Evolutionary conservation across 495 filamentous ascomycete genomes (phyloP).

Genomic region (Aspergillus homomorphus): DNA sequence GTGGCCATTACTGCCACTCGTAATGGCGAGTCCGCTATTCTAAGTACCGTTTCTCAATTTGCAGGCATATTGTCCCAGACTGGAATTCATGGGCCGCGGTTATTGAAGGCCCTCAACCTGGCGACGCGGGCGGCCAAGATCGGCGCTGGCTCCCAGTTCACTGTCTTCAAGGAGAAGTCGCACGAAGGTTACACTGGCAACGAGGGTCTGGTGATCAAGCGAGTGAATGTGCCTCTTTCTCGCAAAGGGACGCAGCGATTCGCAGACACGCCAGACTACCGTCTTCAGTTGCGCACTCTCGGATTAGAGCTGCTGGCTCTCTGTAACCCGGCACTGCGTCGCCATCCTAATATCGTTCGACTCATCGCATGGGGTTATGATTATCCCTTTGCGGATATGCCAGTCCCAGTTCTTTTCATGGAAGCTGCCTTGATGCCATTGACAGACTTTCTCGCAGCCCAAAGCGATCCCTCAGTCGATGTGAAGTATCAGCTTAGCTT

Average conservation of each 20-base stretch:
- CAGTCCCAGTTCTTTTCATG: conserved; percentile 22
- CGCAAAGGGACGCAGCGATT: background rate
- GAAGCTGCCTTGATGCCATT: conserved; percentile 21
- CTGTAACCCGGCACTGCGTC: conserved; percentile 14
- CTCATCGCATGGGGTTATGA: conserved; percentile 26
- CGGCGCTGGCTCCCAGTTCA: conserved; percentile 18
- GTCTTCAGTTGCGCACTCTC: conserved; percentile 10
- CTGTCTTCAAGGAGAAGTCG: conserved; percentile 16
- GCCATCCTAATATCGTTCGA: conserved; percentile 20
- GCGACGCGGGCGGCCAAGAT: conserved; percentile 14
- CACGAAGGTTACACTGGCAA: conserved; percentile 7
- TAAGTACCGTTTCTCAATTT: conserved; percentile 24
- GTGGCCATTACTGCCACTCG: conserved; percentile 19
- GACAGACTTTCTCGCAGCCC: conserved; percentile 12
- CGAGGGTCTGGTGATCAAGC: conserved; percentile 22
- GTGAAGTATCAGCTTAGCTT: conserved; percentile 17
- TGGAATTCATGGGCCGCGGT: conserved; percentile 21
- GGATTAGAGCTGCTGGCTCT: conserved; percentile 7
- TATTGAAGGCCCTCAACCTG: conserved; percentile 17
- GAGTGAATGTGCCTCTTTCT: conserved; percentile 15
- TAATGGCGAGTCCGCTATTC: conserved; percentile 18
- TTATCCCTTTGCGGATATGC: conserved; percentile 20
- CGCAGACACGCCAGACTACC: conserved; percentile 8
- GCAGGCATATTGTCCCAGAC: conserved; percentile 23
- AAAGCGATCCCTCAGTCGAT: conserved; percentile 4